These are phyloP conservation scores for Naganishia randhawae DNA, from an alignment of 768 basidiomycete species.

Conservation along the genomic window DNA sequence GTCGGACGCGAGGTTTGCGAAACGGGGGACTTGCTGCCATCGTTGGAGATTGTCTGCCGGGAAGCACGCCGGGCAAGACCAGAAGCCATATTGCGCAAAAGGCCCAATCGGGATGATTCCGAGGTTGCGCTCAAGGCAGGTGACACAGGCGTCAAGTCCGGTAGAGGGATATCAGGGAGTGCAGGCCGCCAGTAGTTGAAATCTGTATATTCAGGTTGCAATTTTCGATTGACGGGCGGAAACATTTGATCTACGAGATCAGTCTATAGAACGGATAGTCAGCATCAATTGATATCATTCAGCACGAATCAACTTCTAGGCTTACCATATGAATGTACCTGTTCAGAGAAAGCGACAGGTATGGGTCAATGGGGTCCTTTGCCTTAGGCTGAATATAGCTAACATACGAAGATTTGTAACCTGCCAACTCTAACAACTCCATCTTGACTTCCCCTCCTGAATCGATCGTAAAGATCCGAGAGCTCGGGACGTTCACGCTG, in stretches of 20 bases:
- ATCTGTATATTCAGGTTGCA: conserved; percentile 84
- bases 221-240: conserved; percentile 86
- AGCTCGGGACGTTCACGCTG: conserved; percentile 87
- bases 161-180: conserved; percentile 64
- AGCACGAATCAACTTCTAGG: background rate
- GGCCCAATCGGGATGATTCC: conserved; percentile 61
- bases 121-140: conserved; percentile 92
- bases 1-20: conserved; percentile 55
- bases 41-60: conserved; percentile 36
- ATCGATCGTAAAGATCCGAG: conserved; percentile 92
- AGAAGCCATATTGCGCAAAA: conserved; percentile 28
- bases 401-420: conserved; percentile 84
- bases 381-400: conserved; percentile 42
- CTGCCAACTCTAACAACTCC: conserved; percentile 91
- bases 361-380: background rate
- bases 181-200: conserved; percentile 93
- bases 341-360: background rate
- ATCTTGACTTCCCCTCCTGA: conserved; percentile 92
- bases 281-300: background rate
- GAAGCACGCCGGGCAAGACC: conserved; percentile 46
- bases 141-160: conserved; percentile 66
- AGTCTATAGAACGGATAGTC: conserved; percentile 53
- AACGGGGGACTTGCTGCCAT: conserved; percentile 30
- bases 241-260: conserved; percentile 99
- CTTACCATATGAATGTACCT: conserved; percentile 79